Percentiles rank a stretch among this genome's conserved stretches.
These are phyloP conservation scores for Meira nashicola DNA, from an alignment of 1,284 basidiomycete genomes.

Conservation along the genomic window DNA sequence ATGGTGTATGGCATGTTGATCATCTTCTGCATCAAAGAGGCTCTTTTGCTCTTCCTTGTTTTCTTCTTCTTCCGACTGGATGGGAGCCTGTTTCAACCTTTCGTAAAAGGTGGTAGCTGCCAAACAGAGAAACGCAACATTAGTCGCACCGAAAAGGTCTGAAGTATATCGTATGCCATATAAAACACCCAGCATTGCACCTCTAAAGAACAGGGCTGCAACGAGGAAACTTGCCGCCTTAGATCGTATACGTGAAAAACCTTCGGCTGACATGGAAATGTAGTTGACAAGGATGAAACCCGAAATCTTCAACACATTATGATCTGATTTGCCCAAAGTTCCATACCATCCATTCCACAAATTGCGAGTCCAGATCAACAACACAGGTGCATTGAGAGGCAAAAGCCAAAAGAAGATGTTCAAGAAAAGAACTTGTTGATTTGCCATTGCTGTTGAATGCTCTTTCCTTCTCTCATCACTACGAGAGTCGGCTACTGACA, in stretches of 20 bases:
- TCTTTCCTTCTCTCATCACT: conserved; percentile 53
- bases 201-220: conserved; percentile 1
- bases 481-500: neutral
- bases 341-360: conserved; percentile 50
- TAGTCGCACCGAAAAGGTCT: conserved; percentile 27
- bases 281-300: conserved; percentile 63
- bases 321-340: conserved; percentile 58
- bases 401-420: conserved; percentile 77
- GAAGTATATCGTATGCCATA: conserved; percentile 31
- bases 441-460: conserved; percentile 20
- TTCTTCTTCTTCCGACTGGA: neutral
- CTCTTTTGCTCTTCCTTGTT: too few species aligned
- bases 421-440: conserved; percentile 58
- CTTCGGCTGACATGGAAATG: conserved; percentile 20
- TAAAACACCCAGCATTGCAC: conserved; percentile 12
- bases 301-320: conserved; percentile 65
- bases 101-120: neutral
- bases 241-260: conserved; percentile 15
- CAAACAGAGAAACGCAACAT: conserved; percentile 18
- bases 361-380: conserved; percentile 86
- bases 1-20: too few species aligned
- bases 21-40: too few species aligned
- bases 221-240: conserved; percentile 12
- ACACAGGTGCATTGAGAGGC: conserved; percentile 71
- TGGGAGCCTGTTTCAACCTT: neutral